Evolutionary conservation across 805 yeast species (phyloP).

Genomic region (Wickerhamiella shivajii): DNA sequence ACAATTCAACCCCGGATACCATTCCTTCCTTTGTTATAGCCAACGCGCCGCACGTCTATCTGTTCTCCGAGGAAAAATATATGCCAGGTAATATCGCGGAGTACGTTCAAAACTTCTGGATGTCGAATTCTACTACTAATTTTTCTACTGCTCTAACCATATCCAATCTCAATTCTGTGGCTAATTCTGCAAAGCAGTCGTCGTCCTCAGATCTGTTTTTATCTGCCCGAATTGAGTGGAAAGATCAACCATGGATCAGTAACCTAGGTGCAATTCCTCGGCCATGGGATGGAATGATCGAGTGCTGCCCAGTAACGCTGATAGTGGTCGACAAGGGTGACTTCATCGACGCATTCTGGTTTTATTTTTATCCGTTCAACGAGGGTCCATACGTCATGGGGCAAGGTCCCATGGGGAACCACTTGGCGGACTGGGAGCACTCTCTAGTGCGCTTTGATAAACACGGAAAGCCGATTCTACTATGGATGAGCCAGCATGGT

Average conservation of each 20-base stretch:
- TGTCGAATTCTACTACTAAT: constrained; percentile 33
- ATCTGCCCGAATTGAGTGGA: constrained; percentile 59
- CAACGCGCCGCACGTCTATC: constrained; percentile 57
- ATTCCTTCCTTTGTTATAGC: constrained; percentile 21
- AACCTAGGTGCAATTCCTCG: constrained; percentile 57
- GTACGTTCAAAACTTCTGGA: constrained; percentile 51
- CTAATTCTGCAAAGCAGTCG: neutral
- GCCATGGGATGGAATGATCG: constrained; percentile 52
- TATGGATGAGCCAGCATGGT: constrained; percentile 98
- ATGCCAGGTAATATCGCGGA: constrained; percentile 68
- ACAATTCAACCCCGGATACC: neutral
- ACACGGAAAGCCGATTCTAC: constrained; percentile 61
- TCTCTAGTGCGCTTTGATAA: constrained; percentile 63
- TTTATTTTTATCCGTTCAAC: constrained; percentile 86
- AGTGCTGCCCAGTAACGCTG: constrained; percentile 64
- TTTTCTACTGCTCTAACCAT: constrained; percentile 20
- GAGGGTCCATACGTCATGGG: constrained; percentile 97
- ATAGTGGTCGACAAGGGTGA: constrained; percentile 85
- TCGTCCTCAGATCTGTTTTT: constrained; percentile 34
- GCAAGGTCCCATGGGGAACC: constrained; percentile 92
- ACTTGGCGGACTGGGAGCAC: constrained; percentile 98
- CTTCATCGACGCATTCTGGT: constrained; percentile 93
- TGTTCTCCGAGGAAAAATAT: constrained; percentile 79
- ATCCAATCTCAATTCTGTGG: constrained; percentile 10
- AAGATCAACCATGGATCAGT: constrained; percentile 69